Conservation (phyloP, 495 filamentous ascomycete species). For the Podospora australis region DNA sequence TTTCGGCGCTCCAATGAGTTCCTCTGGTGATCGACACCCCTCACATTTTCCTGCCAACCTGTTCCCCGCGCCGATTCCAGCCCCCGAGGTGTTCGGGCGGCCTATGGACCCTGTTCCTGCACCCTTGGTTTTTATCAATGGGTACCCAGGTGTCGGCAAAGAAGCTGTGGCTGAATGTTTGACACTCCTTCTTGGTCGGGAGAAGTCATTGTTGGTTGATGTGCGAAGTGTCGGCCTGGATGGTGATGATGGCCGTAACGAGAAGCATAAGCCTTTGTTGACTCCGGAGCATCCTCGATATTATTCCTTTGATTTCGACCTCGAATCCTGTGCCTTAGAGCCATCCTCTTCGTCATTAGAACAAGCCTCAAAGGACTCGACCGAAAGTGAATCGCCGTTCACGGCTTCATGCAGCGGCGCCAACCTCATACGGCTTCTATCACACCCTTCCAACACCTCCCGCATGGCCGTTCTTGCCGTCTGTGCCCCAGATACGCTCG, state of each 20-base stretch:
- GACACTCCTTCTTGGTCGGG: slow-evolving; percentile 17
- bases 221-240: slow-evolving; percentile 12
- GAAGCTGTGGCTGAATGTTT: slow-evolving; percentile 23
- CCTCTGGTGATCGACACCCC: not conserved
- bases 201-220: slow-evolving; percentile 22
- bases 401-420: slow-evolving; percentile 6
- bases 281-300: slow-evolving; percentile 19
- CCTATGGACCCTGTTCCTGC: slow-evolving; percentile 16
- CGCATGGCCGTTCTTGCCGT: slow-evolving; percentile 19
- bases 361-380: not conserved
- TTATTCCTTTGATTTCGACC: slow-evolving; percentile 9
- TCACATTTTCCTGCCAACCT: not conserved
- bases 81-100: slow-evolving; percentile 10
- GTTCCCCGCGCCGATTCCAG: slow-evolving; percentile 1
- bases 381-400: not conserved
- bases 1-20: slow-evolving; percentile 7
- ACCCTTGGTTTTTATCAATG: slow-evolving; percentile 27
- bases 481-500: slow-evolving; percentile 15
- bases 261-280: slow-evolving; percentile 6
- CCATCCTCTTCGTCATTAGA: not conserved
- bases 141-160: slow-evolving; percentile 25
- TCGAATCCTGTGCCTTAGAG: not conserved
- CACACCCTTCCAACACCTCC: slow-evolving; percentile 2
- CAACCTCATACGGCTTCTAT: slow-evolving; percentile 17
- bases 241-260: not conserved